phyloP scores from a whole-genome alignment of 75 land plant genomes.

The Selaginella tamariscina region DNA sequence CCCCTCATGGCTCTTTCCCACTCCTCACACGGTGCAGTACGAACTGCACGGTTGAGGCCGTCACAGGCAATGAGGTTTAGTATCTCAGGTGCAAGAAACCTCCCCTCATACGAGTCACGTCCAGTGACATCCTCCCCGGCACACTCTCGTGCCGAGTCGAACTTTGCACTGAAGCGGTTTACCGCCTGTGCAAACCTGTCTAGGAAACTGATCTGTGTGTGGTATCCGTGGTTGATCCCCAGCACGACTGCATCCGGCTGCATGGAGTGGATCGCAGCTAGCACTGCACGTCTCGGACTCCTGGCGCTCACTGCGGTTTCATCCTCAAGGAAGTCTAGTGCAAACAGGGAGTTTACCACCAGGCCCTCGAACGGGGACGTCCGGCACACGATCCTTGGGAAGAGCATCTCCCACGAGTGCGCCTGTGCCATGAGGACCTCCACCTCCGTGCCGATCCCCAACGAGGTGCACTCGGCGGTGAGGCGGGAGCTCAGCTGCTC shows the following conservation, averaged over 20 bases:
- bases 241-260: background rate
- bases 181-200: background rate
- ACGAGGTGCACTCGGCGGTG: background rate
- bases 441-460: background rate
- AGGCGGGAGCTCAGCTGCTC: background rate
- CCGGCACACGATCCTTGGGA: background rate
- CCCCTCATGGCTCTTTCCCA: background rate
- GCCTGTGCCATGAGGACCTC: background rate
- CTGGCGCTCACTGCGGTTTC: background rate
- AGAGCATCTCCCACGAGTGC: background rate
- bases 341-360: background rate
- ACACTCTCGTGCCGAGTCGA: background rate
- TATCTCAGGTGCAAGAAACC: constrained; percentile 5
- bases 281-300: background rate
- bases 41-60: background rate
- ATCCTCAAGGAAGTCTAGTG: constrained; percentile 1
- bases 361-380: background rate
- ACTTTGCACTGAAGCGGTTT: background rate
- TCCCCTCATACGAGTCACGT: background rate
- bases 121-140: background rate
- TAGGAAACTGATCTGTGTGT: background rate
- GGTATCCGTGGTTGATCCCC: background rate
- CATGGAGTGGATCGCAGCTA: background rate
- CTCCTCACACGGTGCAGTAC: background rate
- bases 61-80: constrained; percentile 8